Evolutionary conservation across 495 filamentous ascomycete species (phyloP), one percentile per base, ranked within the genome.

Genomic region (Amniculicola lignicola): DNA sequence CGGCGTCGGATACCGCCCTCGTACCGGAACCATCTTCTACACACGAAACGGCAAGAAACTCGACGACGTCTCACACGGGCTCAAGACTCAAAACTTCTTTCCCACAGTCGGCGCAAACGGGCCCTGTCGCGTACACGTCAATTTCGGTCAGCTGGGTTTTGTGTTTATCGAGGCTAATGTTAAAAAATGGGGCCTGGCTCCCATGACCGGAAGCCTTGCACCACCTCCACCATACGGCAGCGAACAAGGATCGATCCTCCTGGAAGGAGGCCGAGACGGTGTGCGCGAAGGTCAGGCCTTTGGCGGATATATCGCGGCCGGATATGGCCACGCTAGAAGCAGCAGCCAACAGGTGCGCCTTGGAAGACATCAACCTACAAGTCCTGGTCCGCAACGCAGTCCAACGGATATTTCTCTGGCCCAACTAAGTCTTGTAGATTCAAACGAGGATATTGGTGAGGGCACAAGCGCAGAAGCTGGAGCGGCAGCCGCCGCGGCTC

Each of bases 81-180:
- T 95, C 38, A 96, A 96, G 67, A 79, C 87, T 2, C 93, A 95
- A 62, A 98, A 98, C 67, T 87, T 97, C 71, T 98, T 98, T 72
- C 93, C 93, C 1, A 91, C 93, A 0, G 78, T 98, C 33, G 93
- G 93, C 39, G 91, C 93, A 18, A 96, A 92, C 66, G 93, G 93
- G 0, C 93, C 93, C 7, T 89, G 88, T 66, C 84, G 83, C 14
- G 78, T 97, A 4, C 91, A 97, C 68, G 93, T 98, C 62, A 98
- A 98, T 68, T 96, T 98, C 69, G 93, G 93, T 2, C 93, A 98
- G 67, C 85, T 90, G 62, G 93, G 93, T 35, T 98, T 96, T 63
- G 93, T 97, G 15, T 98, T 96, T 66, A 97, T 98, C 66, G 93
- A 98, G 72, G 93, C 90, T 37, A 98, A 98, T 61, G 93, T 98